These are phyloP conservation scores for Phytophthora boehmeriae DNA, from an alignment of 352 stramenopile genomes.

Conservation along the genomic window DNA sequence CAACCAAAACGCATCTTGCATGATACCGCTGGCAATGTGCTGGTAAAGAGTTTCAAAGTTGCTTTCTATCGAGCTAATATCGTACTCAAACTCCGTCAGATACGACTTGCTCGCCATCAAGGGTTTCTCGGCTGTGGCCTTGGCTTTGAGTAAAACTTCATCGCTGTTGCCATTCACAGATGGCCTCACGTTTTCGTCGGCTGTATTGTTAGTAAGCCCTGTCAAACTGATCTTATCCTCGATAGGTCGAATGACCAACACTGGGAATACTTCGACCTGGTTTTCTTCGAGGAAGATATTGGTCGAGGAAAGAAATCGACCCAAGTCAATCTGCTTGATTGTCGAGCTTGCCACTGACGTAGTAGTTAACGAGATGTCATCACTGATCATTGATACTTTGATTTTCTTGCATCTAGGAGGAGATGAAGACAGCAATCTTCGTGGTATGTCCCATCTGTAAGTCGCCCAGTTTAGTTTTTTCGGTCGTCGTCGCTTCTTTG, in stretches of 20 bases:
- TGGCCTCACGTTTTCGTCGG: conserved; percentile 1
- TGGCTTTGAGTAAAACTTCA: background rate
- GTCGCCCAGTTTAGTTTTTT: conserved; percentile 29
- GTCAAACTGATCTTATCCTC: conserved; percentile 38
- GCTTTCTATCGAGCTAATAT: conserved; percentile 56
- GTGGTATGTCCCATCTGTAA: conserved; percentile 25
- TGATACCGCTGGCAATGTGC: conserved; percentile 37
- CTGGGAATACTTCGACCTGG: conserved; percentile 70
- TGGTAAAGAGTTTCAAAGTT: conserved; percentile 67
- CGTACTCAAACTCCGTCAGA: conserved; percentile 64
- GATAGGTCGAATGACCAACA: conserved; percentile 57
- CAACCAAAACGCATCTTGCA: conserved; percentile 51
- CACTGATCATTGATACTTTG: conserved; percentile 40
- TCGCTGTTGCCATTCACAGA: background rate
- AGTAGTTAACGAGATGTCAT: conserved; percentile 42
- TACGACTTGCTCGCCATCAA: conserved; percentile 42
- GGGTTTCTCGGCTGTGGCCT: background rate
- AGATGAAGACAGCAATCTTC: conserved; percentile 17
- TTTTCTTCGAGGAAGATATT: conserved; percentile 58
- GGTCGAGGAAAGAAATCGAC: conserved; percentile 50
- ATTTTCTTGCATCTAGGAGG: conserved; percentile 27
- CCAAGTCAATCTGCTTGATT: conserved; percentile 29
- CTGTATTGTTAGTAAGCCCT: background rate
- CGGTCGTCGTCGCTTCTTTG: conserved; percentile 30
- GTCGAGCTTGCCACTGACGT: conserved; percentile 36